A percentile compares a stretch with the other conserved stretches of the same genome.
Evolutionary conservation across 306 rosid genomes (phyloP).

Genomic region (Quercus bicolor): DNA sequence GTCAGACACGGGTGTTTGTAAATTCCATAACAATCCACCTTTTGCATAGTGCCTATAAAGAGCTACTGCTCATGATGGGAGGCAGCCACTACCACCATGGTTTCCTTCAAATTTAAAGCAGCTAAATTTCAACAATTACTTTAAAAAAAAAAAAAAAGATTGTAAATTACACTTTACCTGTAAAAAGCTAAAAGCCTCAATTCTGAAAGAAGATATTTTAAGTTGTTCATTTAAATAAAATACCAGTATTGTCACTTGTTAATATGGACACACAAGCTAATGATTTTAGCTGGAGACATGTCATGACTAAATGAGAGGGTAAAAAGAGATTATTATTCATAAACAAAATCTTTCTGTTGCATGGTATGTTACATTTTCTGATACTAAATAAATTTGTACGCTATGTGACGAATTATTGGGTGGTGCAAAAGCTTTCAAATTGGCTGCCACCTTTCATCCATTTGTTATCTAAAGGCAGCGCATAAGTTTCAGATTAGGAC

Average conservation of each 20-base stretch:
- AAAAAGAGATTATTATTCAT: background rate
- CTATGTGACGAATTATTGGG: background rate
- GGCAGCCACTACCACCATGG: conserved; percentile 14
- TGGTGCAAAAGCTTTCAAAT: background rate
- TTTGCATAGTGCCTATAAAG: conserved; percentile 60
- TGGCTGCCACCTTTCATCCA: too few relatives aligned
- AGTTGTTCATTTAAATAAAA: background rate
- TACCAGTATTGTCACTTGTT: background rate
- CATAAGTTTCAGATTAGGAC: background rate
- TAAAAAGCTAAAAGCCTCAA: background rate
- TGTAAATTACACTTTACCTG: background rate
- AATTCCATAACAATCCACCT: conserved; percentile 35
- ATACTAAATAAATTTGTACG: background rate
- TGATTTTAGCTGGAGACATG: background rate
- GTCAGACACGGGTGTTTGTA: conserved; percentile 74
- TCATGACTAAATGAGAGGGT: background rate
- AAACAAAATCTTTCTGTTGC: background rate
- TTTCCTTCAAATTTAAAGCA: conserved; percentile 46
- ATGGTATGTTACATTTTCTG: background rate
- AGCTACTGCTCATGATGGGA: conserved; percentile 56
- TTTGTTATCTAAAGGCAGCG: background rate
- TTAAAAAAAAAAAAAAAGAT: too few relatives aligned
- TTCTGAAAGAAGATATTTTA: background rate
- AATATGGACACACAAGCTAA: background rate
- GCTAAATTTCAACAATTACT: conserved; percentile 21